Percentiles rank a stretch among this genome's conserved stretches.
These are phyloP conservation scores for Claviceps fusiformis DNA, from an alignment of 2,329 filamentous ascomycete genomes.

Conservation along the genomic window DNA sequence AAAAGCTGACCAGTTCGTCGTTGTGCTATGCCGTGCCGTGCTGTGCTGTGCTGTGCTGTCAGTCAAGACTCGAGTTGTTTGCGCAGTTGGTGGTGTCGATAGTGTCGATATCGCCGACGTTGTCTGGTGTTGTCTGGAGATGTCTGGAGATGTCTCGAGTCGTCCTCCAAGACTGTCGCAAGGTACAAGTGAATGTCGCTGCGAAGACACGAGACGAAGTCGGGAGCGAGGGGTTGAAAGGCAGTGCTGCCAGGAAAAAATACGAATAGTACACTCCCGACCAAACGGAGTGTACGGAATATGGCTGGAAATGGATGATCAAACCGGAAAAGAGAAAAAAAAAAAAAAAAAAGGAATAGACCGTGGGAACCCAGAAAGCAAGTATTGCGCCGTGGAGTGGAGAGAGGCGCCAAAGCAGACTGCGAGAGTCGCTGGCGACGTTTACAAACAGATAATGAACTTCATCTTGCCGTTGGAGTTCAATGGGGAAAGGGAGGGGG, in stretches of 20 bases:
- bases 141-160: constrained; percentile 1
- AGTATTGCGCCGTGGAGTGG: constrained; percentile 24
- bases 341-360: constrained; percentile 3
- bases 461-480: constrained; percentile 38
- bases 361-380: constrained; percentile 6
- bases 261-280: no score
- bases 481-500: constrained; percentile 28
- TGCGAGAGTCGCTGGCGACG: constrained; percentile 39
- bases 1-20: neutral
- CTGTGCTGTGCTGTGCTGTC: neutral
- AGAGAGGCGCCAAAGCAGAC: constrained; percentile 36
- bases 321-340: no score
- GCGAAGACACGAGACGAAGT: constrained; percentile 12
- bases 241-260: no score
- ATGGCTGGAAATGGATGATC: no score
- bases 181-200: constrained; percentile 40
- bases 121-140: no score
- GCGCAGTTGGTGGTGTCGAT: neutral
- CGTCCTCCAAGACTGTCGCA: constrained; percentile 19
- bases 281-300: no score
- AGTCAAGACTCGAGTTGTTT: neutral
- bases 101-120: no score
- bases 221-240: neutral
- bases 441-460: constrained; percentile 39
- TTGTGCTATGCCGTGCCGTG: no score